These are phyloP conservation scores for Rhynchospora tenuis DNA, from an alignment of 176 grass and related monocot genomes.

Conservation along the genomic window DNA sequence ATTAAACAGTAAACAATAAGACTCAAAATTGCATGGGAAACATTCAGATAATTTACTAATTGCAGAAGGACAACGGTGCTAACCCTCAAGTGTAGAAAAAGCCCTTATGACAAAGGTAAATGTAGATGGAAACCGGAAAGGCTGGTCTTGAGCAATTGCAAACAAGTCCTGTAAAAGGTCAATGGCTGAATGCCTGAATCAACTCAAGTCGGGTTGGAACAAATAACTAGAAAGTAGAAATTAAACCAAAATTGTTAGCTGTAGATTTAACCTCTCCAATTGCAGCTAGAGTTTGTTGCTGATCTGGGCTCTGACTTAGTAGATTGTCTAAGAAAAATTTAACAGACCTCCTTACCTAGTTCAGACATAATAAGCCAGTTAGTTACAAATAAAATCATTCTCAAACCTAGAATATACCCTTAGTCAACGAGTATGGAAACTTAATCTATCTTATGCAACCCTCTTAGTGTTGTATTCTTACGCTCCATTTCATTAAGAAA, in stretches of 20 bases:
- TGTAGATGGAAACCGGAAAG: constrained; percentile 93
- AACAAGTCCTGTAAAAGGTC: constrained; percentile 74
- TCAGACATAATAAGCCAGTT: constrained; percentile 22
- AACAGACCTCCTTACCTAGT: constrained; percentile 89
- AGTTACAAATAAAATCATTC: neutral
- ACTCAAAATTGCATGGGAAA: constrained; percentile 7
- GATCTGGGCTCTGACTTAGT: constrained; percentile 65
- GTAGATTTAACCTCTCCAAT: constrained; percentile 75
- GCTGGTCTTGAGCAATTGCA: constrained; percentile 94
- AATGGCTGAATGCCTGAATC: neutral
- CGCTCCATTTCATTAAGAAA: neutral
- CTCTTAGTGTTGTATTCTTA: neutral
- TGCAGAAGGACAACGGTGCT: neutral
- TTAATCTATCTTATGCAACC: neutral
- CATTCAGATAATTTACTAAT: constrained; percentile 12
- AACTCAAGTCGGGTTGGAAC: neutral
- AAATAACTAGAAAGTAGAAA: neutral
- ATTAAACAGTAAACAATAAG: neutral
- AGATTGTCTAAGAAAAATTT: constrained; percentile 88
- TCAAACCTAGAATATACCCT: neutral
- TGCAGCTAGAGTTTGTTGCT: constrained; percentile 74
- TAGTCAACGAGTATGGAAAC: neutral
- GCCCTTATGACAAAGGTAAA: constrained; percentile 94
- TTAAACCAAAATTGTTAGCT: constrained; percentile 11
- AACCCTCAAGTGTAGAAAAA: constrained; percentile 98